phyloP scores from a whole-genome alignment of 2,329 filamentous ascomycete genomes.

The Passalora sequoiae region DNA sequence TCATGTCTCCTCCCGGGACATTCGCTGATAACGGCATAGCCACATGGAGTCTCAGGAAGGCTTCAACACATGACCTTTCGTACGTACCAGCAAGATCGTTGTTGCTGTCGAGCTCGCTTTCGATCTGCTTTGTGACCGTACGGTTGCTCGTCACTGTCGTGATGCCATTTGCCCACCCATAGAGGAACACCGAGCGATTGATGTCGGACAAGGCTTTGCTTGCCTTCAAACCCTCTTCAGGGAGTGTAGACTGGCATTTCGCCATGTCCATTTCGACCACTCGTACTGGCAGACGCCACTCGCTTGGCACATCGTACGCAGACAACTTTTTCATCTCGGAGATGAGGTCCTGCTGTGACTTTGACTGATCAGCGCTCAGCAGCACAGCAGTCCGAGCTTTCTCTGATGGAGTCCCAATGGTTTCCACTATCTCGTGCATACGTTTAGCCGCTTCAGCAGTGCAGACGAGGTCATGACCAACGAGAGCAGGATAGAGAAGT shows the following conservation, averaged over 20 bases:
- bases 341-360: slow-evolving; percentile 29
- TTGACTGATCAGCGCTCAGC: slow-evolving; percentile 44
- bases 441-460: slow-evolving; percentile 60
- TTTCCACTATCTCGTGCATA: slow-evolving; percentile 62
- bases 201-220: slow-evolving; percentile 52
- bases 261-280: slow-evolving; percentile 46
- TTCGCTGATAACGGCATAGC: too few relatives aligned
- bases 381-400: slow-evolving; percentile 56
- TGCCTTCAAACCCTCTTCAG: slow-evolving; percentile 42
- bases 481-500: slow-evolving; percentile 59
- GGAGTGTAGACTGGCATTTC: slow-evolving; percentile 40
- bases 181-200: slow-evolving; percentile 67
- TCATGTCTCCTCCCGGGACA: too few relatives aligned
- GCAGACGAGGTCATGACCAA: slow-evolving; percentile 55
- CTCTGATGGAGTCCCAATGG: slow-evolving; percentile 59
- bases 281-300: slow-evolving; percentile 58
- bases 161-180: slow-evolving; percentile 59
- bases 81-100: slow-evolving; percentile 45
- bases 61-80: too few relatives aligned
- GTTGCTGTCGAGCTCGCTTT: slow-evolving; percentile 52
- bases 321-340: slow-evolving; percentile 42
- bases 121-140: slow-evolving; percentile 61
- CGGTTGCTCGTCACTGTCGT: slow-evolving; percentile 70
- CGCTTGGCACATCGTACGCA: slow-evolving; percentile 48
- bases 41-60: too few relatives aligned